These are phyloP conservation scores for Discostella pseudostelligera DNA, from an alignment of 108 stramenopile genomes.

Conservation along the genomic window DNA sequence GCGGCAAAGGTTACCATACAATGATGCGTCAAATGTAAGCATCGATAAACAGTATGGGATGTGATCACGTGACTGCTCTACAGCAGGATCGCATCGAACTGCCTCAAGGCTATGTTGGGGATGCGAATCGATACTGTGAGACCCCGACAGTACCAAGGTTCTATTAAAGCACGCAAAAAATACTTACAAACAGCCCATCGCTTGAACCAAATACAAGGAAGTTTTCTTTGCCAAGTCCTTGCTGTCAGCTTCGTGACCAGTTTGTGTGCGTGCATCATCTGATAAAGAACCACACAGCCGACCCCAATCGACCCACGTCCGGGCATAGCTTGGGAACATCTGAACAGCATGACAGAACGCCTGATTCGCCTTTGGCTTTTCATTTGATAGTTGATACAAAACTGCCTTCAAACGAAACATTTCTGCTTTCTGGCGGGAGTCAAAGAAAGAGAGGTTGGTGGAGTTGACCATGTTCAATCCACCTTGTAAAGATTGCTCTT, in stretches of 20 bases:
- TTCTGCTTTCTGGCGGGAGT: constrained; percentile 83
- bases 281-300: constrained; percentile 76
- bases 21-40: constrained; percentile 80
- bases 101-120: constrained; percentile 64
- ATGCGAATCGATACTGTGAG: not conserved
- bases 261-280: constrained; percentile 21
- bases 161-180: not conserved
- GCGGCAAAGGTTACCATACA: constrained; percentile 70
- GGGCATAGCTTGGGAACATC: constrained; percentile 83
- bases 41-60: constrained; percentile 88
- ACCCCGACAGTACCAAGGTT: not conserved
- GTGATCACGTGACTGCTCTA: constrained; percentile 74
- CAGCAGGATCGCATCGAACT: constrained; percentile 62
- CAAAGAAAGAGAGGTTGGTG: constrained; percentile 92
- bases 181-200: constrained; percentile 84
- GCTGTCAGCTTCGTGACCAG: constrained; percentile 31
- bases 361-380: constrained; percentile 82
- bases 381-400: constrained; percentile 72
- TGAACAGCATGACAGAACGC: constrained; percentile 91
- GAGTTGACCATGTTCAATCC: constrained; percentile 93
- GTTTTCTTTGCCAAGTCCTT: constrained; percentile 62
- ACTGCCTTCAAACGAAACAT: constrained; percentile 90
- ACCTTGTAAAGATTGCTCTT: constrained; percentile 66
- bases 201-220: constrained; percentile 84
- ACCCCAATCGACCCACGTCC: constrained; percentile 93